Conservation (phyloP, 495 filamentous ascomycete species). For the Clavariopsis aquatica region DNA sequence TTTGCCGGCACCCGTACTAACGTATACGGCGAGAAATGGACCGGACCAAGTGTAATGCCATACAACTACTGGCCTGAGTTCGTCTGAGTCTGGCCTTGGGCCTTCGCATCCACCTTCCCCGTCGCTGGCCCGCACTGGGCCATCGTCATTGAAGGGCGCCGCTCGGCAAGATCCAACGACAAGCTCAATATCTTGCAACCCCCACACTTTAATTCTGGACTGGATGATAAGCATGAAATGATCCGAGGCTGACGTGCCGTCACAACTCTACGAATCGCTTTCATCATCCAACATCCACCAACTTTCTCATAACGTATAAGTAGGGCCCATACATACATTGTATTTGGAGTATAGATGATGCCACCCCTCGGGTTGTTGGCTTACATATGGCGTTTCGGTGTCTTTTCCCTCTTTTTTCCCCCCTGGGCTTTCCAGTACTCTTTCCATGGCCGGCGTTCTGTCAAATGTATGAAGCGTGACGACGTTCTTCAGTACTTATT, state of each 20-base stretch:
- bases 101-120: slow-evolving; percentile 13
- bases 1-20: slow-evolving; percentile 52
- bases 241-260: neutral
- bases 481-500: neutral
- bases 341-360: slow-evolving; percentile 3
- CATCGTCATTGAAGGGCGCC: slow-evolving; percentile 13
- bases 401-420: neutral
- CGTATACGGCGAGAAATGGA: slow-evolving; percentile 57
- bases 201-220: neutral
- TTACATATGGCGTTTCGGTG: neutral
- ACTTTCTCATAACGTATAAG: neutral
- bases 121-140: neutral
- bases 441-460: neutral
- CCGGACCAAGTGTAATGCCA: slow-evolving; percentile 46
- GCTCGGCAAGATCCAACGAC: slow-evolving; percentile 4
- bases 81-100: slow-evolving; percentile 33
- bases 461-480: neutral
- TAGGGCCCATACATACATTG: neutral
- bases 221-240: neutral
- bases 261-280: neutral
- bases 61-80: slow-evolving; percentile 47
- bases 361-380: slow-evolving; percentile 8
- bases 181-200: slow-evolving; percentile 1
- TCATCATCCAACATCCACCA: neutral
- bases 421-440: neutral